Base-by-base conservation (phyloP, 2,329 filamentous ascomycete genomes). In the Achaetomium macrosporum region DNA sequence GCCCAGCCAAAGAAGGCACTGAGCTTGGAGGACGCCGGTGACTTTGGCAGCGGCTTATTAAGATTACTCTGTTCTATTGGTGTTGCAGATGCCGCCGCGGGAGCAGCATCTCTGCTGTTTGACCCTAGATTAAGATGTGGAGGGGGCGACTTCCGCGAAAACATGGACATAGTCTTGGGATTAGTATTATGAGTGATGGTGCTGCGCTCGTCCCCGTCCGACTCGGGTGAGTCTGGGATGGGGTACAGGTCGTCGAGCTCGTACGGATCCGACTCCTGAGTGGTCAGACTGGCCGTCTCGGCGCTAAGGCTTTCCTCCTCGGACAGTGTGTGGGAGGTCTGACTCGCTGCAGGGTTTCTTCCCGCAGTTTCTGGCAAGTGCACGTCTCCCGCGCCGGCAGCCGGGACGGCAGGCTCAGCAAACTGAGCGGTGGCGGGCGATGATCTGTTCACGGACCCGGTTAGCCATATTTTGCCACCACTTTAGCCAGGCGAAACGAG, bases 1-100 rank as follows among this genome's bases (percentile, higher is more conserved):
- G 71, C 70, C 79, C 79, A 82, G 61, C 73, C 75, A 62, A 82
- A 81, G 60, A 81, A 73, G 30, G 68, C 71, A 49, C 75, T 75
- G 57, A 81, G 70, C 57, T 74, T 67, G 64, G 78, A 66, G 51
- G 78, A 68, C 59, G 66, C 65, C 54, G 79, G 79, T 7, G 79
- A 82, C 57, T 72, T 80, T 11, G 78, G 78, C 5, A 79, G 63
- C 25, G 76, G 76, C 58, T 80, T 81, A 66, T 80, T 76, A 40
- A 76, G 71, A 58, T 76, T 61, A 66, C 47, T 61, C 42, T 45
- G 58, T 42, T 59, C 55, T 48, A 51, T 30, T 7, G 59, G 42
- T 42, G 53, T 54, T 43, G 45, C 33, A 12, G 45, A 37, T 19
- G 64, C 58, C 47, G 63, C 60, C 50, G 63, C 55, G 58, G 56